Percentiles rank a stretch among this genome's conserved stretches.
Conservation (phyloP, 1,284 basidiomycete species). For the Chiua sp. region DNA sequence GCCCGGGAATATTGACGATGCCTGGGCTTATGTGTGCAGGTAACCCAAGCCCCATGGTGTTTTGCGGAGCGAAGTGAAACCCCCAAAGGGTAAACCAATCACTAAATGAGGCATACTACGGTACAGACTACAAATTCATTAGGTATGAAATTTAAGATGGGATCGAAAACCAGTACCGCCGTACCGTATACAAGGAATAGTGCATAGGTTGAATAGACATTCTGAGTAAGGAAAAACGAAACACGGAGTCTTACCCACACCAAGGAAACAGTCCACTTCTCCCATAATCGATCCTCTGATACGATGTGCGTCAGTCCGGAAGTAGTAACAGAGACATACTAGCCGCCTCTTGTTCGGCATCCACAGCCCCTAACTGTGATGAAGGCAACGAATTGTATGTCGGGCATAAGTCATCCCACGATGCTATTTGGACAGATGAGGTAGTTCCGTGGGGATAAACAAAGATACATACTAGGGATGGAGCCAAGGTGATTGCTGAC, state of each 20-base stretch:
- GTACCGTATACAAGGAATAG: too few species aligned
- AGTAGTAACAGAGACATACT: slow-evolving; percentile 24
- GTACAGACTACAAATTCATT: too few species aligned
- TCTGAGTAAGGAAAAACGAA: too few species aligned
- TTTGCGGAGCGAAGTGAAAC: neutral
- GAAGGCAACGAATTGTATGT: slow-evolving; percentile 20
- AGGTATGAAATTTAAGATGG: too few species aligned
- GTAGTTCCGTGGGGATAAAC: neutral
- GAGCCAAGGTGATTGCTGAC: slow-evolving; percentile 13
- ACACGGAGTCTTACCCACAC: too few species aligned
- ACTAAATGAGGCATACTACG: too few species aligned
- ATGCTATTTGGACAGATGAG: slow-evolving; percentile 9
- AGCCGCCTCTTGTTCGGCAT: slow-evolving; percentile 20
- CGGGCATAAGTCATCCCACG: slow-evolving; percentile 32
- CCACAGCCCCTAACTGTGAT: slow-evolving; percentile 26
- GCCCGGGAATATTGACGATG: slow-evolving; percentile 54
- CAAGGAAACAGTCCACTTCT: too few species aligned
- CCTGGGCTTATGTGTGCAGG: slow-evolving; percentile 43
- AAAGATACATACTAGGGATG: slow-evolving; percentile 18
- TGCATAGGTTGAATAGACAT: too few species aligned
- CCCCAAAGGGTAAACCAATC: neutral
- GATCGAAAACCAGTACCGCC: too few species aligned
- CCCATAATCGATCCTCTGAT: too few species aligned
- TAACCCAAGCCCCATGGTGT: slow-evolving; percentile 6
- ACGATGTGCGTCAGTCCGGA: slow-evolving; percentile 18